A percentile compares a stretch with the other conserved stretches of the same genome.
Evolutionary conservation across 1,284 basidiomycete genomes (phyloP).

Genomic region (Porodaedalea pini): DNA sequence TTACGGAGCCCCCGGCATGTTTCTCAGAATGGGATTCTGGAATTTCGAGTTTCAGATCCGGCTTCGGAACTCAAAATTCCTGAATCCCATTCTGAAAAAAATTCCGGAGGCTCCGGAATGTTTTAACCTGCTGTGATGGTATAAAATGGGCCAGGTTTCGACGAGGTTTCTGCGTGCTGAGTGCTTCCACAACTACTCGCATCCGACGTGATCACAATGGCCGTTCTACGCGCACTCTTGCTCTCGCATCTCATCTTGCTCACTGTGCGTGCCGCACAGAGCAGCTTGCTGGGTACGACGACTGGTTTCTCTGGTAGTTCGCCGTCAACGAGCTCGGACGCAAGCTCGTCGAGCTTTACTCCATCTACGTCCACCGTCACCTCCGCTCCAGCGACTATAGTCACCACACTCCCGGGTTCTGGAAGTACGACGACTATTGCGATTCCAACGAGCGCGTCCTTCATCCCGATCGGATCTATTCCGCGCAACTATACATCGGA

Average conservation of each 20-base stretch:
- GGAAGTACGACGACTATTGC: not conserved
- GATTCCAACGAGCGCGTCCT: constrained; percentile 18
- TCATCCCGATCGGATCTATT: constrained; percentile 40
- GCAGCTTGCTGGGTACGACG: not conserved
- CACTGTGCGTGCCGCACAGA: not conserved
- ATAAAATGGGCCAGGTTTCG: not conserved
- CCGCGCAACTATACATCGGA: constrained; percentile 37
- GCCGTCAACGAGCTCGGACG: not conserved
- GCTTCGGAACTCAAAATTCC: no score
- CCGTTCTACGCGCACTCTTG: not conserved
- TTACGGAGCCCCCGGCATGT: no score
- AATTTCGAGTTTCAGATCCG: no score
- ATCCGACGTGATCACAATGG: not conserved
- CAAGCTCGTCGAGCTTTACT: constrained; percentile 8
- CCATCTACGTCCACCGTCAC: constrained; percentile 1
- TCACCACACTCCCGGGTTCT: not conserved
- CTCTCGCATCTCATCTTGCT: not conserved
- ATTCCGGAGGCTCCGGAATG: no score
- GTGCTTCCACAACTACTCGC: not conserved
- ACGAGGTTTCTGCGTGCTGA: not conserved
- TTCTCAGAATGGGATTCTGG: no score
- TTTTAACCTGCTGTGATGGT: not conserved
- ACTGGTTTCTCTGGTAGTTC: not conserved
- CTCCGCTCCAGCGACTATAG: not conserved
- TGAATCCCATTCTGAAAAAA: no score